A percentile compares a stretch with the other conserved stretches of the same genome.
Evolutionary conservation across 305 asterid genomes (phyloP).

Genomic region (Petunia hybrid): DNA sequence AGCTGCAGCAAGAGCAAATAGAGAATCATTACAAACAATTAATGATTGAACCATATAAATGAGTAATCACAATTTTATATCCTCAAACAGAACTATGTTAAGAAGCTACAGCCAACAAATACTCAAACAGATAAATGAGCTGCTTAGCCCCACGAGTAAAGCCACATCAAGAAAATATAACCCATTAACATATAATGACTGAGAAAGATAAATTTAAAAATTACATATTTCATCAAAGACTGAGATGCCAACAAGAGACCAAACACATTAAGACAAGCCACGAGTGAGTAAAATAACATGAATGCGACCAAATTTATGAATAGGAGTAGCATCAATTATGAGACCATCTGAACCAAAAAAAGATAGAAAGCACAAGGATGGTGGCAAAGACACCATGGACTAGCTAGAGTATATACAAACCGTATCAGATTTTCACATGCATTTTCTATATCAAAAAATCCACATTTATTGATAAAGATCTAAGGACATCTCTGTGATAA

Average conservation of each 20-base stretch:
- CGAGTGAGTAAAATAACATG: neutral
- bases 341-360: neutral
- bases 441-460: neutral
- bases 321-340: neutral
- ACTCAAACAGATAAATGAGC: neutral
- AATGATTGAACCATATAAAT: constrained; percentile 8
- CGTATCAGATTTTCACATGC: neutral
- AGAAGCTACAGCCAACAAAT: neutral
- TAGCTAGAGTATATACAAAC: neutral
- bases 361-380: neutral
- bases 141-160: neutral
- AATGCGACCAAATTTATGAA: neutral
- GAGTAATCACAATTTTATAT: neutral
- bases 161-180: neutral
- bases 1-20: constrained; percentile 30
- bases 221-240: neutral
- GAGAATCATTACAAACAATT: neutral
- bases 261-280: constrained; percentile 11
- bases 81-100: constrained; percentile 18
- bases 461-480: no score
- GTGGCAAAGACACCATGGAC: constrained; percentile 11
- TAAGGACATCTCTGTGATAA: no score
- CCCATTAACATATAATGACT: neutral
- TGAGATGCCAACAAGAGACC: neutral
- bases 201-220: neutral